Evolutionary conservation across 2,329 filamentous ascomycete species (phyloP).

Genomic region (Leptographium wingfieldii): DNA sequence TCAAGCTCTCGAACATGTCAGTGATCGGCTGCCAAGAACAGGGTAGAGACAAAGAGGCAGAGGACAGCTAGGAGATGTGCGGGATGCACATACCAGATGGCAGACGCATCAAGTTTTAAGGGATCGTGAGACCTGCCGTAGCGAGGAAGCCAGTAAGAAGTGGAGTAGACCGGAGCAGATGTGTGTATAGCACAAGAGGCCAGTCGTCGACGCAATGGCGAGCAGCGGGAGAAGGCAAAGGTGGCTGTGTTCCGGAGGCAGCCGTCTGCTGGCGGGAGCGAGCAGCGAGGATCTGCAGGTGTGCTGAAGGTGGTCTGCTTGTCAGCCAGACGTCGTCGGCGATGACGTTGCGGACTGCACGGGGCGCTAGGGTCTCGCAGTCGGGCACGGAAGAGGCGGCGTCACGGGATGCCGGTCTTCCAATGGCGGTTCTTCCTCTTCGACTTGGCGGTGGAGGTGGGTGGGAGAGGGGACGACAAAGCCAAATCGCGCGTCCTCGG

Average conservation of each 20-base stretch:
- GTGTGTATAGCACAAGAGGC: not conserved
- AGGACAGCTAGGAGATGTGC: not conserved
- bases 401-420: not conserved
- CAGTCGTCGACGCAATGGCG: not conserved
- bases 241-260: not conserved
- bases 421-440: not conserved
- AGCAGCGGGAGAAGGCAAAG: not conserved
- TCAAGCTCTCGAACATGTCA: conserved; percentile 18
- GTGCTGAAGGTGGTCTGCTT: no score
- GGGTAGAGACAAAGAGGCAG: not conserved
- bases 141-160: not conserved
- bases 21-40: conserved; percentile 5
- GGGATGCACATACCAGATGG: not conserved
- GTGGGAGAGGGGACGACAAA: not conserved
- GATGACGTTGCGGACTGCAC: not conserved
- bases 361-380: not conserved
- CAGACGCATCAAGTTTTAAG: conserved; percentile 9
- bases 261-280: not conserved
- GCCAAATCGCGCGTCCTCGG: not conserved
- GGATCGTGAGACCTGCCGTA: conserved; percentile 9
- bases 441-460: not conserved
- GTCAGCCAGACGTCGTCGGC: not conserved
- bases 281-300: not conserved
- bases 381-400: not conserved
- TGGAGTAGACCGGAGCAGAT: conserved; percentile 1